phyloP scores from a whole-genome alignment of 202 grass and related monocot genomes.

The Dendrocalamus latiflorus region DNA sequence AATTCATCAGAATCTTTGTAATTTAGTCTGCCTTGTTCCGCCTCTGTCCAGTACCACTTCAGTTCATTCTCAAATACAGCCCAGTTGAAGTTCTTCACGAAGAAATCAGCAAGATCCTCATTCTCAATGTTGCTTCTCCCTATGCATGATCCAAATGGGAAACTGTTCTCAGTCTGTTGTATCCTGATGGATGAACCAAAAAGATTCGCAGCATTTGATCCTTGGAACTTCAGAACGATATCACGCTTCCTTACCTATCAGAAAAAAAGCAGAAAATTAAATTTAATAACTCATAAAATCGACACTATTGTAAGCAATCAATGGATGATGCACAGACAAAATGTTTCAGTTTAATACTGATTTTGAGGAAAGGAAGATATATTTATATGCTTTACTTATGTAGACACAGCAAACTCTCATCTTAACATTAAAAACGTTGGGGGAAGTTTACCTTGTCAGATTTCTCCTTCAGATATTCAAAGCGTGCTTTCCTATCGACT shows the following conservation, averaged over 20 bases:
- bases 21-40: constrained; percentile 68
- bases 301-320: not conserved
- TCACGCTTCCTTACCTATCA: constrained; percentile 83
- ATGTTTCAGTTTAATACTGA: not conserved
- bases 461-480: constrained; percentile 80
- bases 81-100: constrained; percentile 98
- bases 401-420: not conserved
- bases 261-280: not conserved
- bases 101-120: constrained; percentile 82
- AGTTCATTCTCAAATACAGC: constrained; percentile 95
- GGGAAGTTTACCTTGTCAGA: constrained; percentile 58
- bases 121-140: constrained; percentile 73
- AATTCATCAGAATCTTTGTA: constrained; percentile 92
- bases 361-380: not conserved
- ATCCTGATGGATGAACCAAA: constrained; percentile 56
- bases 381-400: not conserved
- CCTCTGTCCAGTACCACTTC: constrained; percentile 95
- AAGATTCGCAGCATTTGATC: constrained; percentile 37
- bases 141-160: constrained; percentile 90
- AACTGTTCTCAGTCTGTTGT: constrained; percentile 70
- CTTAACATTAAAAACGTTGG: not conserved
- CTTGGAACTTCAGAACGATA: constrained; percentile 62
- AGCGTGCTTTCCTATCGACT: constrained; percentile 68
- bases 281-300: constrained; percentile 4
- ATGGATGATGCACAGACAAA: not conserved